Evolutionary conservation across 2,329 filamentous ascomycete genomes (phyloP).

Genomic region (Nemania sp.): DNA sequence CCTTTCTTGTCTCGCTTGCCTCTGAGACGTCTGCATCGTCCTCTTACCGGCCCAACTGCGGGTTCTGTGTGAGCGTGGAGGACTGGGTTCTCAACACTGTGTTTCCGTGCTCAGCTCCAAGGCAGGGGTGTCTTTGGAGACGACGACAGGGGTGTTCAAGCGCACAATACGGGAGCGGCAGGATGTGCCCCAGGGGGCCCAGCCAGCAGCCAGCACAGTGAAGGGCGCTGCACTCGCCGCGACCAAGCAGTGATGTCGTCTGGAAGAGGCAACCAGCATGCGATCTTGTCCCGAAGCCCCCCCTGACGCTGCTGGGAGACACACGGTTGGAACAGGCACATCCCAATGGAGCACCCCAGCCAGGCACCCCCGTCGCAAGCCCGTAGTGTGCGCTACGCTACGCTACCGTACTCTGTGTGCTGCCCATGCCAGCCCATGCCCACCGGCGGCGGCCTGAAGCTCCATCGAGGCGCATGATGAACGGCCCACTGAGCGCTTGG

Average conservation of each 20-base stretch:
- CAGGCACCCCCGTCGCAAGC: slow-evolving; percentile 28
- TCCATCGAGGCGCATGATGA: slow-evolving; percentile 25
- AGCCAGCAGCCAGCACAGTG: slow-evolving; percentile 18
- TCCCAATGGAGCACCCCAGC: slow-evolving; percentile 8
- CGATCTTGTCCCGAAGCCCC: slow-evolving; percentile 23
- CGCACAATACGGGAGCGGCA: slow-evolving; percentile 18
- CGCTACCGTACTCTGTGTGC: no score
- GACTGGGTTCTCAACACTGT: slow-evolving; percentile 21
- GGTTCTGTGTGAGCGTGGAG: slow-evolving; percentile 23
- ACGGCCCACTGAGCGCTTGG: slow-evolving; percentile 27
- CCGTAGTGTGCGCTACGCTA: no score
- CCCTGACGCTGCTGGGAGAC: slow-evolving; percentile 29
- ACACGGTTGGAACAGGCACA: slow-evolving; percentile 26
- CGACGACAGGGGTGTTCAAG: slow-evolving; percentile 17
- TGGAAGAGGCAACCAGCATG: slow-evolving; percentile 25
- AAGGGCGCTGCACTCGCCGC: no score
- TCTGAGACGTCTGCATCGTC: slow-evolving; percentile 18
- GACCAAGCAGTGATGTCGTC: no score
- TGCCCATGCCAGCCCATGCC: no score
- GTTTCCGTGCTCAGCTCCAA: slow-evolving; percentile 26
- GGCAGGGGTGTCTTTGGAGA: slow-evolving; percentile 26
- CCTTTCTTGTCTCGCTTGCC: slow-evolving; percentile 20
- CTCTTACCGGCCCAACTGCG: slow-evolving; percentile 23
- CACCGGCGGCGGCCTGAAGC: slow-evolving; percentile 24
- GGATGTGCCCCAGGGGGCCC: slow-evolving; percentile 11